Evolutionary conservation across 2,329 filamentous ascomycete genomes (phyloP), one percentile per base, ranked within the genome.

Genomic region (Penicillium sp.): DNA sequence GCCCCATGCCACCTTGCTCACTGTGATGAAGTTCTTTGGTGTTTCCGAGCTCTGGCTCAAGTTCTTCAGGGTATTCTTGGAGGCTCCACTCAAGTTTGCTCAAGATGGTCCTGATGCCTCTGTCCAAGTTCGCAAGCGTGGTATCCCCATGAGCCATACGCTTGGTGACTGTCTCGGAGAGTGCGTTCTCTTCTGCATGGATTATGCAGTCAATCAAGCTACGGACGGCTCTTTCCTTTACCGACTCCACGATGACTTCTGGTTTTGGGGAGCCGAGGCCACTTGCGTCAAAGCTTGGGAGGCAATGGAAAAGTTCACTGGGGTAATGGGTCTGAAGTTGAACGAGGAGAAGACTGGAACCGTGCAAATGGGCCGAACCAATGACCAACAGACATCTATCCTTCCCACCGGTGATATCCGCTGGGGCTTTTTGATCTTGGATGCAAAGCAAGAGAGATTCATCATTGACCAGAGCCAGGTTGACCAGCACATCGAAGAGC

Each of bases 161-260:
- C 70, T 87, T 1, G 82, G 80, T 18, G 77, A 82, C 29, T 69
- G 80, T 8, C 77, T 86, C 46, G 79, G 81, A 0, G 84, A 87
- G 61, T 67, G 74, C 0, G 69, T 83, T 0, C 67, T 87, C 0
- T 87, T 87, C 59, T 82, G 80, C 51, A 77, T 87, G 56, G 84
- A 87, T 59, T 82, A 81, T 58, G 75, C 82, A 0, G 76, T 87
- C 47, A 86, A 85, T 49, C 76, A 80, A 50, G 67, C 71, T 1
- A 81, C 82, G 0, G 53, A 70, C 5, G 81, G 81, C 0, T 68
- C 71, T 1, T 71, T 75, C n/a, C 65, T 86, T 10, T 83, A 83
- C 62, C 79, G 84, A 11, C 71, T 85, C 31, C 77, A 84, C 43
- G 83, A 86, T 54, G 82, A 86, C 55, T 73, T 86, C 43, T 87